Evolutionary conservation across 768 basidiomycete species (phyloP).

Genomic region (Grammothele lineata): DNA sequence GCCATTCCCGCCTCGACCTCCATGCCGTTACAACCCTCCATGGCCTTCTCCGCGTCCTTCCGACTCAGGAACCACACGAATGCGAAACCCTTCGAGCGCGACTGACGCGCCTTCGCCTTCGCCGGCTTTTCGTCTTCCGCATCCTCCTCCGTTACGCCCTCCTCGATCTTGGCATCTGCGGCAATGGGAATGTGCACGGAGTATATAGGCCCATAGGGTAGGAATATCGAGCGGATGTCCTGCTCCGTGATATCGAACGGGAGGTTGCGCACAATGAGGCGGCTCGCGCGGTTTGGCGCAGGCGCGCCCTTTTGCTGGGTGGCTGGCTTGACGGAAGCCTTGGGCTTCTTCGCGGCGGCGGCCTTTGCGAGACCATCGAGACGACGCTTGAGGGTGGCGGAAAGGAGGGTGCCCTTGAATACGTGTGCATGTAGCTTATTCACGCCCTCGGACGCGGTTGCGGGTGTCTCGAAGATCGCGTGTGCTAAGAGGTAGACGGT

Average conservation of each 20-base stretch:
- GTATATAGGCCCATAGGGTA: conserved; percentile 83
- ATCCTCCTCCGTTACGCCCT: conserved; percentile 23
- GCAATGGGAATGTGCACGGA: conserved; percentile 72
- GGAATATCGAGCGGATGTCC: conserved; percentile 81
- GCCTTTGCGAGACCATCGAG: conserved; percentile 62
- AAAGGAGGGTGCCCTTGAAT: conserved; percentile 85
- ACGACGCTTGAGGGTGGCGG: conserved; percentile 83
- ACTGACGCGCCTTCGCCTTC: too few species aligned
- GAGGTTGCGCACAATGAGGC: conserved; percentile 89
- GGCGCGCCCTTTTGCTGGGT: conserved; percentile 26
- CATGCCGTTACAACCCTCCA: conserved; percentile 77
- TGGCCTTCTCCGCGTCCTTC: conserved; percentile 79
- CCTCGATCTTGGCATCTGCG: conserved; percentile 21
- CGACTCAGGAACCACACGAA: conserved; percentile 92
- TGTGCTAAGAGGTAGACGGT: conserved; percentile 44
- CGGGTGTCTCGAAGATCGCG: conserved; percentile 66
- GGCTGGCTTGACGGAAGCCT: conserved; percentile 9
- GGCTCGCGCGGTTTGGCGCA: conserved; percentile 65
- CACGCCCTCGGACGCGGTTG: conserved; percentile 65
- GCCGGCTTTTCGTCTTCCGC: conserved; percentile 25
- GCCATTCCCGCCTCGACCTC: conserved; percentile 62
- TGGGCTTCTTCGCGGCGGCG: conserved; percentile 24
- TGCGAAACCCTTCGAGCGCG: conserved; percentile 80
- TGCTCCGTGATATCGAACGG: conserved; percentile 80
- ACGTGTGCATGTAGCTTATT: conserved; percentile 87